phyloP scores from a whole-genome alignment of 257 asterid species.

The Nicotiana obtusifolia region DNA sequence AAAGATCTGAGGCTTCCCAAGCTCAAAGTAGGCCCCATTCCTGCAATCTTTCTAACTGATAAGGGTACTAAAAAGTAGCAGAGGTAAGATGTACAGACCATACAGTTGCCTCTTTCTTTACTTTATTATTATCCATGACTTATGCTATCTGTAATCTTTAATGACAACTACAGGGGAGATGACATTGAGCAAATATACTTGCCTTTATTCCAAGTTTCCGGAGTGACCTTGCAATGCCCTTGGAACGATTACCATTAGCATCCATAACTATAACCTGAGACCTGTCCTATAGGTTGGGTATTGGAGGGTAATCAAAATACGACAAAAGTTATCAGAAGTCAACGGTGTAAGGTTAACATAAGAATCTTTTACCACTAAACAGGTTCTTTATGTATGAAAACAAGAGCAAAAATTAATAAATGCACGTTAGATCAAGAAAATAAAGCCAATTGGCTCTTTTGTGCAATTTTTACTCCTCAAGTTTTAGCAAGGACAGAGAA shows the following conservation, averaged over 20 bases:
- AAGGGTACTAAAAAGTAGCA: constrained; percentile 2
- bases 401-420: neutral
- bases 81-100: neutral
- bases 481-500: neutral
- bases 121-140: neutral
- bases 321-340: neutral
- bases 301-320: neutral
- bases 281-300: constrained; percentile 42
- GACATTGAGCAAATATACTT: constrained; percentile 24
- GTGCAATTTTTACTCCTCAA: neutral
- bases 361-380: neutral
- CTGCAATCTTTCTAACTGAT: neutral
- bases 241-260: constrained; percentile 81
- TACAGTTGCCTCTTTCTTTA: constrained; percentile 2
- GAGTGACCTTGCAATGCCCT: constrained; percentile 78
- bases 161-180: constrained; percentile 2
- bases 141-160: neutral
- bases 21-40: neutral
- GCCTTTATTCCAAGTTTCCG: constrained; percentile 79
- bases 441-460: constrained; percentile 2
- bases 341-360: neutral
- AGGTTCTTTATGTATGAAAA: neutral
- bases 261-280: constrained; percentile 88
- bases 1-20: neutral
- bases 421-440: neutral